Evolutionary conservation across 2,329 filamentous ascomycete species (phyloP), one percentile per base, ranked within the genome.

Genomic region (Pseudophaeomoniella oleicola): DNA sequence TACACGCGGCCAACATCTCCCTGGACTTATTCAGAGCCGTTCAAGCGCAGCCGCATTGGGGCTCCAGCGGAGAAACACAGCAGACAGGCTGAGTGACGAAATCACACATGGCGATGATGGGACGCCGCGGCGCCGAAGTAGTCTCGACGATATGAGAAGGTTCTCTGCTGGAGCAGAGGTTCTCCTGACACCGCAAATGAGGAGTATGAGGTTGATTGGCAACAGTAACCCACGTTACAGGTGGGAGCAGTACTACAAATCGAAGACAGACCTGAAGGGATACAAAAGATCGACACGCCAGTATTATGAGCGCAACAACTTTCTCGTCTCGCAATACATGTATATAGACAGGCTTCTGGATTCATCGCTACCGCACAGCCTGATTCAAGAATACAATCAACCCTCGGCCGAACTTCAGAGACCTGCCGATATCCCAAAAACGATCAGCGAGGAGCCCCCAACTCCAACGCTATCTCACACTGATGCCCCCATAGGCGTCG

Each of bases 291-390:
- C 75, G n/a, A 58, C 92, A 41, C 81, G 86, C 33, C 53, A 78
- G 50, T 94, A 94, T 61, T 93, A 96, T 52, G 79, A 92, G 63
- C 75, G 83, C 31, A 88, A 78, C 52, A 96, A 96, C 59, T 77
- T 78, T 46, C 67, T 94, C 31, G 76, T 96, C 40, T 82, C 90
- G 55, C 81, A 93, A 54, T 96, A 94, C 55, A 68, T 92, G 44
- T 94, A 92, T 55, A 94, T 94, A 48, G 88, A 94, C 59, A 75
- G 80, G 36, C 66, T 96, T 39, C 70, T 96, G 42, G 86, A 94
- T 59, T 94, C 85, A 5, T 87, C 84, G 18, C 72, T 94, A n/a
- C 87, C 87, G 2, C 87, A 93, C 52, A 79, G 88, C 49, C 66
- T 96, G 32, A 76, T 96, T 39, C 87, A 92, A 52, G 87, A 94